phyloP scores from a whole-genome alignment of 2,329 filamentous ascomycete genomes.

The Trichoderma atroviride region DNA sequence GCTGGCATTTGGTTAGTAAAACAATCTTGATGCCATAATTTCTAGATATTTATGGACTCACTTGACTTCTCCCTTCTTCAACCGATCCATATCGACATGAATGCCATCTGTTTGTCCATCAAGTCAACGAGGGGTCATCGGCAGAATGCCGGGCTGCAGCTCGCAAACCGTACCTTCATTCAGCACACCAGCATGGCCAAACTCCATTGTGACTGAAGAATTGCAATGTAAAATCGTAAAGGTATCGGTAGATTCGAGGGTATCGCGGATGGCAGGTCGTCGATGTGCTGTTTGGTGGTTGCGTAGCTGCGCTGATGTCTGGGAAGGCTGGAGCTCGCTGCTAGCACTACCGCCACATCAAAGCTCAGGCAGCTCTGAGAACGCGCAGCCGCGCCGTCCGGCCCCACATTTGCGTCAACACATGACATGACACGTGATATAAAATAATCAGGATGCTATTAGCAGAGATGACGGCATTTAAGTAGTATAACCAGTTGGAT shows the following conservation, averaged over 20 bases:
- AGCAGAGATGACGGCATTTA: neutral
- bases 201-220: slow-evolving; percentile 55
- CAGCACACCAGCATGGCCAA: slow-evolving; percentile 62
- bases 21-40: neutral
- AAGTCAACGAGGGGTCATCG: slow-evolving; percentile 31
- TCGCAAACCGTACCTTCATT: slow-evolving; percentile 58
- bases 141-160: slow-evolving; percentile 10
- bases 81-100: slow-evolving; percentile 96
- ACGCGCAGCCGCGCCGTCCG: slow-evolving; percentile 44
- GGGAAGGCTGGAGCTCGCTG: slow-evolving; percentile 42
- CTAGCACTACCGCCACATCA: slow-evolving; percentile 28
- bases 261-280: slow-evolving; percentile 17
- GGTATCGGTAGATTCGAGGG: neutral
- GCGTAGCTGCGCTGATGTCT: slow-evolving; percentile 33
- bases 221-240: neutral
- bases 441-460: neutral
- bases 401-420: neutral
- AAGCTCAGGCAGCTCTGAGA: slow-evolving; percentile 52
- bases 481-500: neutral
- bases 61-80: slow-evolving; percentile 99
- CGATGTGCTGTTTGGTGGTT: slow-evolving; percentile 30
- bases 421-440: slow-evolving; percentile 13
- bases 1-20: slow-evolving; percentile 53
- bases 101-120: slow-evolving; percentile 76
- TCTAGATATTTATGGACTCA: slow-evolving; percentile 52